Evolutionary conservation across 208 protist genomes (phyloP).

Genomic region (Leishmania aethiopica): DNA sequence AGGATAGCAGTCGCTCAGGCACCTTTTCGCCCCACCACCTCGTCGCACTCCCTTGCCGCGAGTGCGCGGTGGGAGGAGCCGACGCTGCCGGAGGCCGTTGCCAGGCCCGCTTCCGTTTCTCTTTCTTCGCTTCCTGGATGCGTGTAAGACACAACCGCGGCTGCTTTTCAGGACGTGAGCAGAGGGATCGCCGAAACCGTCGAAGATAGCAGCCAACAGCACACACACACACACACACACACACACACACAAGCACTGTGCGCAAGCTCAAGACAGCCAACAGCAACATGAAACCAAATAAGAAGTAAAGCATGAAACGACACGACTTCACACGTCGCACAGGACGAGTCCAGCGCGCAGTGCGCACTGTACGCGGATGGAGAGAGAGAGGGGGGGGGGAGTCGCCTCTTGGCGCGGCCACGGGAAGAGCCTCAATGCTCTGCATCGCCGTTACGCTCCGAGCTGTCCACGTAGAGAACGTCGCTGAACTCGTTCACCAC

Average conservation of each 20-base stretch:
- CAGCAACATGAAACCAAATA: background rate
- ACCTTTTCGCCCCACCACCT: background rate
- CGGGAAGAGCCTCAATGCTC: constrained; percentile 24
- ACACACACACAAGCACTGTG: no score
- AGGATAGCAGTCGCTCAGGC: background rate
- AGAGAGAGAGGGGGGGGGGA: background rate
- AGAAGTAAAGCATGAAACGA: background rate
- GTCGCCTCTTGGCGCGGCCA: constrained; percentile 3
- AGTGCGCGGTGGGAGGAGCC: background rate
- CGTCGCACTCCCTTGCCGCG: background rate
- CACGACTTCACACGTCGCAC: background rate
- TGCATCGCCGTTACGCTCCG: background rate
- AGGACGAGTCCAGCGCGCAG: background rate
- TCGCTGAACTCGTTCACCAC: constrained; percentile 87
- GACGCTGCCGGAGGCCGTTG: background rate
- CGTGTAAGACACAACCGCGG: background rate
- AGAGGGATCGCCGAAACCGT: background rate
- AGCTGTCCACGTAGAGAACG: constrained; percentile 51
- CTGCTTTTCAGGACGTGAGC: background rate
- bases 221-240: no score
- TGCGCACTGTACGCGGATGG: background rate
- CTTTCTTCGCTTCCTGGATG: background rate
- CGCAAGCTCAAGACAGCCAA: background rate
- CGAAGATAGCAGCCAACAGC: background rate
- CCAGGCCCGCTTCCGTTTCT: background rate